These are phyloP conservation scores for Afroboletus lepidellus DNA, from an alignment of 1,284 basidiomycete species.

Conservation along the genomic window DNA sequence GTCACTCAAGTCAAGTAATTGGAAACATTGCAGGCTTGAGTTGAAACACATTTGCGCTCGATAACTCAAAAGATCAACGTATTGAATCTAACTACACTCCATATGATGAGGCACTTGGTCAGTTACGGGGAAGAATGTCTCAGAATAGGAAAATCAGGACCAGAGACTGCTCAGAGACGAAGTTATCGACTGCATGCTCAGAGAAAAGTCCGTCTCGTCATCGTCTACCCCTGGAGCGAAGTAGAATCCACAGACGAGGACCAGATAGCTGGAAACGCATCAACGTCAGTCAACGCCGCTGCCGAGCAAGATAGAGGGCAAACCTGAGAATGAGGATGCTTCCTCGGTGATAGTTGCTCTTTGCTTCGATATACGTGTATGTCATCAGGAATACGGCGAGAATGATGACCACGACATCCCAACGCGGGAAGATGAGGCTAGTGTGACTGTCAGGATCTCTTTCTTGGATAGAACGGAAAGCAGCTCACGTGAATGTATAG, in stretches of 20 bases:
- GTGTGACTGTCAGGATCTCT: neutral
- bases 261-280: slow-evolving; percentile 47
- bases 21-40: neutral
- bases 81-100: slow-evolving; percentile 18
- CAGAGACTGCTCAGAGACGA: slow-evolving; percentile 16
- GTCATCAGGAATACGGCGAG: slow-evolving; percentile 95
- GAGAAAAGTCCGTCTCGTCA: slow-evolving; percentile 19
- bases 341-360: slow-evolving; percentile 95
- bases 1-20: neutral
- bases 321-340: slow-evolving; percentile 90
- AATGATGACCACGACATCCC: slow-evolving; percentile 97
- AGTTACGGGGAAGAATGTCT: slow-evolving; percentile 1
- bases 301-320: slow-evolving; percentile 11
- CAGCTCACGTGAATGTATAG: slow-evolving; percentile 83
- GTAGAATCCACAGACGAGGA: slow-evolving; percentile 61
- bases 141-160: slow-evolving; percentile 16
- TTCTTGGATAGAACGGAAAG: slow-evolving; percentile 5
- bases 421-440: slow-evolving; percentile 96
- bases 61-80: neutral
- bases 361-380: slow-evolving; percentile 98
- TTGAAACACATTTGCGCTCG: neutral
- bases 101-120: neutral
- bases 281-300: slow-evolving; percentile 1
- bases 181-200: slow-evolving; percentile 1
- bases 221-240: slow-evolving; percentile 44